These are phyloP conservation scores for Mortierella sp. DNA, from an alignment of 371 early-diverging fungal species.

Conservation along the genomic window DNA sequence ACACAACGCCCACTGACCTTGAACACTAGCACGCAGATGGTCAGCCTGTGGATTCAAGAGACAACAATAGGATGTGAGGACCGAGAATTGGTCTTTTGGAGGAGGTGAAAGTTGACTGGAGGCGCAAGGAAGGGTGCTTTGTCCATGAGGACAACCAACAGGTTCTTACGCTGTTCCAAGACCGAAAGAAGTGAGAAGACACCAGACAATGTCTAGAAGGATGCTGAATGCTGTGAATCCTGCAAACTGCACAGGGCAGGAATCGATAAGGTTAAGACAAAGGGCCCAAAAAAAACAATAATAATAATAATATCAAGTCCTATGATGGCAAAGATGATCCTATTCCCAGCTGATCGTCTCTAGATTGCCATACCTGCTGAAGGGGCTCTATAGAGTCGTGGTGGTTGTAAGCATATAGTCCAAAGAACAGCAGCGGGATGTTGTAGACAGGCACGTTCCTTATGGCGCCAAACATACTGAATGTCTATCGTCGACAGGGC, in stretches of 20 bases:
- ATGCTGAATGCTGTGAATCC: constrained; percentile 47
- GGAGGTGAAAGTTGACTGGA: background rate
- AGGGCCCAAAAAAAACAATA: background rate
- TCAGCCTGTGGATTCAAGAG: constrained; percentile 22
- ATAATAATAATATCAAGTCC: constrained; percentile 5
- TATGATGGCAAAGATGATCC: background rate
- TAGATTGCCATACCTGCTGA: constrained; percentile 22
- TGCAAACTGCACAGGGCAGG: constrained; percentile 28
- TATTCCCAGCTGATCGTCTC: no score
- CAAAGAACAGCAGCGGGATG: constrained; percentile 44
- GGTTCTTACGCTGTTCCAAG: constrained; percentile 42
- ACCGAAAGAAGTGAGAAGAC: constrained; percentile 30
- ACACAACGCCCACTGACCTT: constrained; percentile 32
- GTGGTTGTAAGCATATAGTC: constrained; percentile 48
- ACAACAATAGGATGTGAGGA: background rate
- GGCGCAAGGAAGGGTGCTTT: background rate
- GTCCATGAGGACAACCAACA: background rate
- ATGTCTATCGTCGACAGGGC: constrained; percentile 16
- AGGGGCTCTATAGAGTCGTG: constrained; percentile 47
- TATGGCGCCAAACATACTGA: constrained; percentile 44
- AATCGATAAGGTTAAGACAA: background rate
- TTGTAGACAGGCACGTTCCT: constrained; percentile 51
- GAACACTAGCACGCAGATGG: constrained; percentile 31
- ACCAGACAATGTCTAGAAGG: constrained; percentile 46
- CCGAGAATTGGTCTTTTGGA: background rate